A percentile compares a stretch with the other conserved stretches of the same genome.
Conservation (phyloP, 2,329 filamentous ascomycete genomes). For the Tolypocladium tropicale region DNA sequence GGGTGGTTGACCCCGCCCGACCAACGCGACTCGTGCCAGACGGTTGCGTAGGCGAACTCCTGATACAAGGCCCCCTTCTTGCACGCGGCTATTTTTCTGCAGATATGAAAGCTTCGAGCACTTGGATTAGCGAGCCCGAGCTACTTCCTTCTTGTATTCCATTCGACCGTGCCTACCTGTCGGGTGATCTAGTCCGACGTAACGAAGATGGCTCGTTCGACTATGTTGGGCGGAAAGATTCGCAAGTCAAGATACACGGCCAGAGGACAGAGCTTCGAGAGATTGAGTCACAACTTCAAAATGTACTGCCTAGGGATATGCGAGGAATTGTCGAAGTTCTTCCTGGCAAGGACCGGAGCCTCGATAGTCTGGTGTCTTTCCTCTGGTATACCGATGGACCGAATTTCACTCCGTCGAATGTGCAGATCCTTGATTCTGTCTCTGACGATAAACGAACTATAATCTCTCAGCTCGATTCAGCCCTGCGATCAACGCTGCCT, state of each 20-base stretch:
- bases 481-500: conserved; percentile 5
- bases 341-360: not conserved
- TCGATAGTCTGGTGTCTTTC: not conserved
- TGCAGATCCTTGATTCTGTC: not conserved
- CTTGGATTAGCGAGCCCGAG: conserved; percentile 10
- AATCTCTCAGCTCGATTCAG: not conserved
- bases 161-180: conserved; percentile 23
- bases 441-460: not conserved
- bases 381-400: not conserved
- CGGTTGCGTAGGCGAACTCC: conserved; percentile 20
- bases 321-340: not conserved
- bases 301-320: not conserved
- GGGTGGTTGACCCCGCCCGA: conserved; percentile 17
- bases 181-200: conserved; percentile 34
- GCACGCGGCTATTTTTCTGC: conserved; percentile 39
- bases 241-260: conserved; percentile 47
- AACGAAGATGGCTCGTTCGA: conserved; percentile 26
- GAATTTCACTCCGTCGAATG: not conserved
- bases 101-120: conserved; percentile 27
- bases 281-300: conserved; percentile 8
- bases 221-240: conserved; percentile 42
- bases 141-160: not conserved
- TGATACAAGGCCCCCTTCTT: conserved; percentile 31
- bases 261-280: conserved; percentile 38
- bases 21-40: conserved; percentile 14